Evolutionary conservation across 345 rosid genomes (phyloP).

Genomic region (Linum lewisii): DNA sequence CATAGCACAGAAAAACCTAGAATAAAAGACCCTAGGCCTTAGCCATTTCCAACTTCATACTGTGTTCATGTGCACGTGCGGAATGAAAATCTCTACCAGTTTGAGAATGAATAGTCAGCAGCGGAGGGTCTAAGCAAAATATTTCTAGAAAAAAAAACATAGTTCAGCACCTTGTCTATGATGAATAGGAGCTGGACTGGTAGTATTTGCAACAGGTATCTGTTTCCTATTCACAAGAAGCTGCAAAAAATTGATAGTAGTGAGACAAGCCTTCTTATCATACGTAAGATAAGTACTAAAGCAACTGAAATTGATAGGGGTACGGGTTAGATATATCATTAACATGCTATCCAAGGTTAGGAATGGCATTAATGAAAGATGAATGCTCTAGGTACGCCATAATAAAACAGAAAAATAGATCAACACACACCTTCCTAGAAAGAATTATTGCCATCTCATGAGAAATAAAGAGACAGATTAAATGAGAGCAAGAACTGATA

Average conservation of each 20-base stretch:
- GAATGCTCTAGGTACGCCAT: neutral
- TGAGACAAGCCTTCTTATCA: neutral
- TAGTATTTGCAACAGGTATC: constrained; percentile 7
- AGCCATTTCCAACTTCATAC: too few species aligned
- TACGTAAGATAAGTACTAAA: neutral
- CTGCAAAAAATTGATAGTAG: constrained; percentile 11
- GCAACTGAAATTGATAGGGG: neutral
- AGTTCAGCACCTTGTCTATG: constrained; percentile 35
- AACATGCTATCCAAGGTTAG: neutral
- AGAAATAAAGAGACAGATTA: constrained; percentile 1
- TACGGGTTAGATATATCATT: neutral
- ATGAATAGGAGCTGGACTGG: constrained; percentile 31
- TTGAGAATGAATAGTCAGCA: neutral
- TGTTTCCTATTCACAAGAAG: constrained; percentile 21
- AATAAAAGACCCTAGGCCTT: neutral
- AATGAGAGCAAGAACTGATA: constrained; percentile 3
- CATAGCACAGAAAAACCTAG: neutral
- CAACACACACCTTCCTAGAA: neutral
- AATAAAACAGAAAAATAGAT: neutral
- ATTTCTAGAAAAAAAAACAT: neutral
- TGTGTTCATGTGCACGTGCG: too few species aligned
- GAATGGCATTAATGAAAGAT: neutral
- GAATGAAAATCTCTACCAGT: neutral
- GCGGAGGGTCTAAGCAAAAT: neutral
- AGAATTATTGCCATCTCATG: neutral